Evolutionary conservation across 139 green algal genomes (phyloP).

Genomic region (Dunaliella primolecta): DNA sequence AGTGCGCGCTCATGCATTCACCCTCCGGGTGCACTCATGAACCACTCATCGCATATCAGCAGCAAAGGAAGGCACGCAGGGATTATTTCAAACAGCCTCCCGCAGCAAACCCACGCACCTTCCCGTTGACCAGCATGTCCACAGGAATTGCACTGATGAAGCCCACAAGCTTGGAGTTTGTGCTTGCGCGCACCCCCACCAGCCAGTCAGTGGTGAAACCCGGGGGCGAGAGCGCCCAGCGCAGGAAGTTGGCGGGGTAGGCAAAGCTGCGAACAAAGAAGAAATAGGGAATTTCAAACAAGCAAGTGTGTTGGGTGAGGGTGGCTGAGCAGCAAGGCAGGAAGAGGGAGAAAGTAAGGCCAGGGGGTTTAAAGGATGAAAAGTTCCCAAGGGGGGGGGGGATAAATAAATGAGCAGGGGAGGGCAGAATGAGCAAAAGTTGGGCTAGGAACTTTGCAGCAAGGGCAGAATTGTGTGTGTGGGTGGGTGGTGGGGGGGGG

Average conservation of each 20-base stretch:
- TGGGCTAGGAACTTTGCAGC: no score
- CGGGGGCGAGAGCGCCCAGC: slow-evolving; percentile 88
- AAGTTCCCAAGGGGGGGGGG: no score
- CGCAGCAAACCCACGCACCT: slow-evolving; percentile 11
- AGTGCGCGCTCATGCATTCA: no score
- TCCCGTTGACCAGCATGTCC: slow-evolving; percentile 34
- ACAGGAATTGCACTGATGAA: slow-evolving; percentile 91
- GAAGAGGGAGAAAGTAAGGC: background rate
- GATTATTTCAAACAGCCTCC: no score
- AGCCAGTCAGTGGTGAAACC: slow-evolving; percentile 82
- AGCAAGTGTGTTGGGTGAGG: background rate
- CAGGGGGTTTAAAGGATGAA: no score
- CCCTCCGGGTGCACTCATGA: no score
- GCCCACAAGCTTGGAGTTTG: slow-evolving; percentile 75
- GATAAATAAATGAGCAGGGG: no score
- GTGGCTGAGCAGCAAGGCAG: background rate
- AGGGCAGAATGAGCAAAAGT: no score
- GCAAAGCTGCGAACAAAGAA: slow-evolving; percentile 37
- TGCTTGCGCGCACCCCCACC: slow-evolving; percentile 58
- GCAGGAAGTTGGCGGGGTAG: slow-evolving; percentile 70
- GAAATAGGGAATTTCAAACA: background rate
- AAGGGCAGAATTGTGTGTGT: no score
- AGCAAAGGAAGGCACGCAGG: no score
- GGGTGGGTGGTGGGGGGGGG: no score
- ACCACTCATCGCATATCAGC: no score